Conservation (phyloP, 2,329 filamentous ascomycete genomes). For the Drechslerella dactyloides region DNA sequence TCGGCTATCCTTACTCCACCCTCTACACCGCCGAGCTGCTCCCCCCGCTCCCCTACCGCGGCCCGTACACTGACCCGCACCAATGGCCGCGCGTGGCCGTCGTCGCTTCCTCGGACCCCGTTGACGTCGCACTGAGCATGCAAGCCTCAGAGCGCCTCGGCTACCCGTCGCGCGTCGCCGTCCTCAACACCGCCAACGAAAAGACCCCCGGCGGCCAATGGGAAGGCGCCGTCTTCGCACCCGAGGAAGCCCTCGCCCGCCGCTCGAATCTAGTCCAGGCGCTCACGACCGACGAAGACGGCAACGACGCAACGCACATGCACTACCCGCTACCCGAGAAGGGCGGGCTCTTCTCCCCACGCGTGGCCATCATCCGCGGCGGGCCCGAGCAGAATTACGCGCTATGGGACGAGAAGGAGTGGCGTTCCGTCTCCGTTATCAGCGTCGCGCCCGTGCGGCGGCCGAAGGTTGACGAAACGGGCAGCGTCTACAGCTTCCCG, state of each 20-base stretch:
- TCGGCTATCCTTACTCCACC: constrained; percentile 49
- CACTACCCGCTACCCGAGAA: constrained; percentile 76
- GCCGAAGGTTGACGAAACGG: constrained; percentile 73
- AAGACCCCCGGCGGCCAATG: constrained; percentile 79
- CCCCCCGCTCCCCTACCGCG: constrained; percentile 46
- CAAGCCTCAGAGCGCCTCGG: constrained; percentile 44
- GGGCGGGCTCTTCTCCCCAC: constrained; percentile 73
- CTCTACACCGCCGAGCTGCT: constrained; percentile 43
- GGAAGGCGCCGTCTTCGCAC: constrained; percentile 70
- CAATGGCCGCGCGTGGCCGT: constrained; percentile 55
- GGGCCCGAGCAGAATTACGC: constrained; percentile 72
- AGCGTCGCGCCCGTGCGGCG: constrained; percentile 74
- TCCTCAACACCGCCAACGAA: constrained; percentile 77
- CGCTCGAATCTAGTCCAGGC: constrained; percentile 75
- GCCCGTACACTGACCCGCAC: constrained; percentile 13
- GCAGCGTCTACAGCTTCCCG: constrained; percentile 73
- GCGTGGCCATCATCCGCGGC: constrained; percentile 74
- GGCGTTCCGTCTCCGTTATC: constrained; percentile 64
- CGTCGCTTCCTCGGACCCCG: constrained; percentile 66
- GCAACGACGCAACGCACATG: constrained; percentile 55
- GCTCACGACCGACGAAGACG: constrained; percentile 66
- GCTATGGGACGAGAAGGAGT: constrained; percentile 61
- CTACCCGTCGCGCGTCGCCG: constrained; percentile 54
- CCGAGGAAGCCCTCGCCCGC: constrained; percentile 75
- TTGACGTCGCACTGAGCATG: constrained; percentile 62